Conservation (phyloP, 768 basidiomycete species). For the Chalciporus piperatus region DNA sequence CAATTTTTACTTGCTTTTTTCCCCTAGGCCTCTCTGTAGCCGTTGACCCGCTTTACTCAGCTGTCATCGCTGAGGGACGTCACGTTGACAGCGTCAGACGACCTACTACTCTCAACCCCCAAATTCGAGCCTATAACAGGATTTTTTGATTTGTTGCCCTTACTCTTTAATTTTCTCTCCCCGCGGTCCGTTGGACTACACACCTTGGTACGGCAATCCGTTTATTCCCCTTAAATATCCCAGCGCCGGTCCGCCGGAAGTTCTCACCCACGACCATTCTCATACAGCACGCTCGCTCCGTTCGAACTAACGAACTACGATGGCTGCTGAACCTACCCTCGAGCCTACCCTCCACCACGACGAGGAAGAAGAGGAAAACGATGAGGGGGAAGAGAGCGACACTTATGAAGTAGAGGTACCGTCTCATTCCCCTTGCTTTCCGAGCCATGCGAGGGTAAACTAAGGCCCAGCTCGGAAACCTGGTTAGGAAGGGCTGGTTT, state of each 20-base stretch:
- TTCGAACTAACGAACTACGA: conserved; percentile 3
- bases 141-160: neutral
- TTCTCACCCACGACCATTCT: conserved; percentile 6
- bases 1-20: neutral
- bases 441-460: neutral
- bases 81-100: conserved; percentile 4
- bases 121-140: neutral
- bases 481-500: too few species aligned
- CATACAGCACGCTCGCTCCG: neutral
- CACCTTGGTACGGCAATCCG: conserved; percentile 5
- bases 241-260: conserved; percentile 3
- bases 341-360: conserved; percentile 5
- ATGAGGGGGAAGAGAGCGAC: conserved; percentile 29
- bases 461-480: too few species aligned
- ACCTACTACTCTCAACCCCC: neutral
- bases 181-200: conserved; percentile 13
- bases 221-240: neutral
- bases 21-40: neutral
- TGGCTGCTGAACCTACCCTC: conserved; percentile 20
- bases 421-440: conserved; percentile 1
- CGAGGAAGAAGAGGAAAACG: conserved; percentile 6
- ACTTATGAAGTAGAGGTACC: conserved; percentile 26
- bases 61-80: conserved; percentile 1
- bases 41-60: neutral
- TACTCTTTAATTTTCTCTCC: conserved; percentile 3